Conservation (phyloP, 1,139 yeast genomes). For the Blastobotrys malaysiensis region DNA sequence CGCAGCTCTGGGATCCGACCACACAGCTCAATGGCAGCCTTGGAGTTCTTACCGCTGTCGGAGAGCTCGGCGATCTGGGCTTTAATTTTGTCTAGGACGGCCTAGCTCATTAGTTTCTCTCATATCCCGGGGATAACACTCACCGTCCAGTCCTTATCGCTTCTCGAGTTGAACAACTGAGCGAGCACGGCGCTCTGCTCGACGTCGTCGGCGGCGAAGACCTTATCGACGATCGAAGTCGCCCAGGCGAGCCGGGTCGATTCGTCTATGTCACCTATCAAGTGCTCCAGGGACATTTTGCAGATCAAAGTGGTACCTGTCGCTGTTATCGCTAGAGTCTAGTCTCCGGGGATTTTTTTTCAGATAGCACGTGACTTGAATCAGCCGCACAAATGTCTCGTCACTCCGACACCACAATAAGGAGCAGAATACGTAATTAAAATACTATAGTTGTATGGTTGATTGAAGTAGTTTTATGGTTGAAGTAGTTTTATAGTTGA, state of each 20-base stretch:
- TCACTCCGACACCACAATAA: neutral
- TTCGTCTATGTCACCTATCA: slow-evolving; percentile 4
- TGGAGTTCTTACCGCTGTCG: neutral
- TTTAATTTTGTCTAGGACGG: slow-evolving; percentile 3
- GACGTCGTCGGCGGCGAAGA: slow-evolving; percentile 2
- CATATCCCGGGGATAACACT: neutral
- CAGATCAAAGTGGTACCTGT: neutral
- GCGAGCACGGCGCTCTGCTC: slow-evolving; percentile 7
- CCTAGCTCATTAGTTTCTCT: slow-evolving; percentile 2
- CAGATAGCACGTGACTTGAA: neutral
- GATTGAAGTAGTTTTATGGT: too few species aligned
- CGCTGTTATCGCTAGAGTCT: neutral
- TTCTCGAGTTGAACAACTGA: slow-evolving; percentile 7
- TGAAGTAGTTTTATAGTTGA: too few species aligned
- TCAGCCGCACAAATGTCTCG: neutral
- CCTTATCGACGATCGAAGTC: slow-evolving; percentile 2
- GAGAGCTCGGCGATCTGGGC: neutral
- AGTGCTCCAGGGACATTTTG: slow-evolving; percentile 1
- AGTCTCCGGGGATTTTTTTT: neutral
- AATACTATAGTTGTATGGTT: too few species aligned
- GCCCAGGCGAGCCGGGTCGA: slow-evolving; percentile 9
- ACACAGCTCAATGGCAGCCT: slow-evolving; percentile 5
- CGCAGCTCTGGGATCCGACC: slow-evolving; percentile 6
- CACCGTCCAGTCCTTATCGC: slow-evolving; percentile 9
- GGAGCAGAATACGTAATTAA: too few species aligned